A percentile compares a stretch with the other conserved stretches of the same genome.
Conservation (phyloP, 257 asterid genomes). For the Ehretia macrophylla region DNA sequence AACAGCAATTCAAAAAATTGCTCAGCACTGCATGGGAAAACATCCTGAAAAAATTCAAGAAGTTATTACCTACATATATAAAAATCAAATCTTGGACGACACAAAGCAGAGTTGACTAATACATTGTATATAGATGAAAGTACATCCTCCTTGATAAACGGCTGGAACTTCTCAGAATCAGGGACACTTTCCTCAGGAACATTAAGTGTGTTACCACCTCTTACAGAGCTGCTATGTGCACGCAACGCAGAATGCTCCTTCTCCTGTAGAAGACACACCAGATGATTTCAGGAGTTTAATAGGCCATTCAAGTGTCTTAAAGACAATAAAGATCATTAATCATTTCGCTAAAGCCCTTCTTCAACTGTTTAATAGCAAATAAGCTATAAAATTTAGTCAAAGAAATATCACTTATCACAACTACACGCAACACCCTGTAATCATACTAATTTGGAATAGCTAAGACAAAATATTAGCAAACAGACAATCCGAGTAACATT, state of each 20-base stretch:
- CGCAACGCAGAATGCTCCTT: conserved; percentile 74
- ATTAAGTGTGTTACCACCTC: conserved; percentile 35
- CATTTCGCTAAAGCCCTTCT: no score
- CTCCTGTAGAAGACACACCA: conserved; percentile 40
- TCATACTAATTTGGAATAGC: no score
- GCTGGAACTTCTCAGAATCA: conserved; percentile 43
- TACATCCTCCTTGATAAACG: conserved; percentile 84
- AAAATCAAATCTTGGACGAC: conserved; percentile 1
- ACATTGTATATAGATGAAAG: conserved; percentile 65
- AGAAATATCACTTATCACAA: no score
- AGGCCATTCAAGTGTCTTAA: not conserved
- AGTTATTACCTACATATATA: not conserved
- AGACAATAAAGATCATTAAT: no score
- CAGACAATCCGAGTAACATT: no score
- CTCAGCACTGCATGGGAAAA: conserved; percentile 84
- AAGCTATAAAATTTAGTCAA: no score
- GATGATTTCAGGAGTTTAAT: not conserved
- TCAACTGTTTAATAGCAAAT: no score
- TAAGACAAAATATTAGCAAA: no score
- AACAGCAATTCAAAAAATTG: conserved; percentile 67
- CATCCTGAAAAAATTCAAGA: conserved; percentile 49
- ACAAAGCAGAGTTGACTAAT: conserved; percentile 15
- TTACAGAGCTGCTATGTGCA: conserved; percentile 57
- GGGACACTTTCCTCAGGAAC: conserved; percentile 41
- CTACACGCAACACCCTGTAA: no score